Evolutionary conservation across 805 yeast genomes (phyloP), one percentile per base, ranked within the genome.

Genomic region (Cyberlindnera japonica): DNA sequence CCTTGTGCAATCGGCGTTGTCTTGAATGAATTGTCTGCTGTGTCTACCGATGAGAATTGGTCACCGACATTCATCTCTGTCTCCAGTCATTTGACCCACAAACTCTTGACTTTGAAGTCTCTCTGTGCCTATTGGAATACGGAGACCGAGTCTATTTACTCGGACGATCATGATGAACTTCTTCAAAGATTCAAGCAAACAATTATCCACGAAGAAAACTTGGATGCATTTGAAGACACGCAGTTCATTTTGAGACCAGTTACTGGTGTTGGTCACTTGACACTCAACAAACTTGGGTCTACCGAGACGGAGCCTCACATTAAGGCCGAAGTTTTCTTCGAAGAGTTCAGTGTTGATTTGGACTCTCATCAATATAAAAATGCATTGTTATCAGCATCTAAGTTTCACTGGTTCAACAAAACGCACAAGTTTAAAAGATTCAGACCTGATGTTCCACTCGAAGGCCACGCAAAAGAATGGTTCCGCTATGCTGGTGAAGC

Each of bases 31-130:
- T 69, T 93, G 30, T 87, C 96, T 0, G 98, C 96, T 0, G 84
- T 89, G 0, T 87, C 96, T 1, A 81, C 98, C 0, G 90, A 91
- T 61, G 81, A 74, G 22, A 64, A 74, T 25, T 93, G 98, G 98
- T 64, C 72, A 17, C 93, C 95, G 2, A 81, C 83, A 15, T 91
- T 91, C 59, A 83, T 93, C 21, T 76, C 91, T 2, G 79, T 82
- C 20, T 70, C 83, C 4, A 77, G 79, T 22, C 57, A 69, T 14
- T 69, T 81, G 33, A 79, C 97, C 0, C 76, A 86, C 50, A 93
- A 93, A 58, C 66, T 91, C 33, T 64, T 90, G 28, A 81, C 86
- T 1, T 69, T 93, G 49, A 79, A 82, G 43, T 75, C 86, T 4
- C 67, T 93, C 27, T 78, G 93, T 35, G 67, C 83, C 34, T 93